Evolutionary conservation across 2,329 filamentous ascomycete species (phyloP), one percentile per base, ranked within the genome.

Genomic region (Tolypocladium nubicola): DNA sequence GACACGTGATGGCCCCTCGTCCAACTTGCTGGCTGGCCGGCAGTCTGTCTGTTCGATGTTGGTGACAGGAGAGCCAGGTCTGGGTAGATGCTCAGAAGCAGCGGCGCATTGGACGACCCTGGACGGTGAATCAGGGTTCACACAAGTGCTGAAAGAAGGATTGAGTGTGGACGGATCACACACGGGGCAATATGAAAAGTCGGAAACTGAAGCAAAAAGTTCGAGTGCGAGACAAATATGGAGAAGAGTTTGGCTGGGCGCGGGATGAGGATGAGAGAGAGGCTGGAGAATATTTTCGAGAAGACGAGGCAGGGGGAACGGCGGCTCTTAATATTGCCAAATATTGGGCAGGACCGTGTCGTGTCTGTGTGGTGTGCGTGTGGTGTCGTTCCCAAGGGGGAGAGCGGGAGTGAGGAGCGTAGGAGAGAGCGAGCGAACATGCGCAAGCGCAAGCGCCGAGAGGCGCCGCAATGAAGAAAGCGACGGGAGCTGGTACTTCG

Each of bases 291-390:
- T 14, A 14, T 35, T 53, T n/a, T 8, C 35, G 11, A 53, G 52
- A 19, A 53, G 35, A 11, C 10, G 50, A 39, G 9, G 37, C 26
- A n/a, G 23, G 52, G 52, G 52, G 52, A 11, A 40, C 11, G 52
- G 39, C 19, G 21, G 52, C 21, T 54, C 52, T 54, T 54, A 54
- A 54, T 54, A 54, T 54, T 54, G 52, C 16, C 52, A 41, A 39
- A 41, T 54, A 54, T 21, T 21, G 52, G 52, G 52, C 52, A 49
- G 21, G 52, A 54, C 38, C 14, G 10, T 50, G 47, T 50, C n/a
- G 14, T 30, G 39, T 30, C 26, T 30, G 52, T 8, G 38, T 54
- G 38, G 52, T 30, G 52, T 41, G 52, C 37, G 38, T 21, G 38
- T 39, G 52, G 16, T 35, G 47, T 50, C 10, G 47, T 50, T 16